Evolutionary conservation across 805 yeast genomes (phyloP).

Genomic region (Alloascoidea hylecoeti): DNA sequence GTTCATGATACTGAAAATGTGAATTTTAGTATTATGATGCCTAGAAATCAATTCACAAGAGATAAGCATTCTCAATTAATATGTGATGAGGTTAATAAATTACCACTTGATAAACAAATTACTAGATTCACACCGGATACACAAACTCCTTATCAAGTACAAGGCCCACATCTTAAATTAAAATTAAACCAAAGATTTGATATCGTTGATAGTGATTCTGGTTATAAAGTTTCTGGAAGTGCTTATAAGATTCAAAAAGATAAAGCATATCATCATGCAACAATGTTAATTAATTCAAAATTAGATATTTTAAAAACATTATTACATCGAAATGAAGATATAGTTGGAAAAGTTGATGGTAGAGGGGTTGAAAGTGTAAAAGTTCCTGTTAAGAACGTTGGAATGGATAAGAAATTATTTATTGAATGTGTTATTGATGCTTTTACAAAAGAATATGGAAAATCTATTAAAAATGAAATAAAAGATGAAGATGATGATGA

Average conservation of each 20-base stretch:
- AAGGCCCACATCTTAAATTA: conserved; percentile 15
- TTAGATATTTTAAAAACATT: conserved; percentile 45
- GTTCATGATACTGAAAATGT: conserved; percentile 87
- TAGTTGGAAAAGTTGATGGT: conserved; percentile 26
- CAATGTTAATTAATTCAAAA: conserved; percentile 68
- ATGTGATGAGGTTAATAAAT: conserved; percentile 19
- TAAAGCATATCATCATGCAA: conserved; percentile 87
- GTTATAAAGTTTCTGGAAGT: conserved; percentile 73
- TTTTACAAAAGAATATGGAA: conserved; percentile 23
- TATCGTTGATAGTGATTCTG: conserved; percentile 30
- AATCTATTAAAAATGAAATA: conserved; percentile 2
- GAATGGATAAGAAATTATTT: conserved; percentile 30
- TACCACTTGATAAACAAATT: conserved; percentile 6
- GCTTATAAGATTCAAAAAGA: conserved; percentile 81
- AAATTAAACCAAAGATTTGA: conserved; percentile 69
- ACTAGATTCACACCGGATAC: no score
- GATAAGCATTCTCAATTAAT: conserved; percentile 38
- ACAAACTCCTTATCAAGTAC: no score
- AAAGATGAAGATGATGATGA: conserved; percentile 5
- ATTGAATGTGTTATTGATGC: conserved; percentile 25
- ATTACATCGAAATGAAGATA: conserved; percentile 30
- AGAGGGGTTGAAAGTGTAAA: conserved; percentile 64
- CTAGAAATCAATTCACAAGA: conserved; percentile 45
- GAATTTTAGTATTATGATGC: conserved; percentile 70
- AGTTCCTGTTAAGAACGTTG: conserved; percentile 63